phyloP scores from a whole-genome alignment of 1,139 yeast species.

The Protomyces macrosporus region DNA sequence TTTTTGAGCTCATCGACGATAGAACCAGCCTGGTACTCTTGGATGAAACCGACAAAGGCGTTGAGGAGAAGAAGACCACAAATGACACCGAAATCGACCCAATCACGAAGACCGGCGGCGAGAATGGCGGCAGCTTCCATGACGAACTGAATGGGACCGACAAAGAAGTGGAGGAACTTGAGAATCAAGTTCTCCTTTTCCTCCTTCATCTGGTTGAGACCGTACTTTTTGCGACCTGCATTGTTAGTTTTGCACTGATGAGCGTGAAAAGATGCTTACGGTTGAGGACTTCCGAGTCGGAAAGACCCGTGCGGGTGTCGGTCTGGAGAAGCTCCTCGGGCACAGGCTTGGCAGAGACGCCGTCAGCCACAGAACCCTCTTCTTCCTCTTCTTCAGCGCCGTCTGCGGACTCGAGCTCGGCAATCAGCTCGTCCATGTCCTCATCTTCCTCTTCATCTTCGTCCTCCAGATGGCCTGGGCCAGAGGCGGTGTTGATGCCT shows the following conservation, averaged over 20 bases:
- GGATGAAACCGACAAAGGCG: conserved; percentile 93
- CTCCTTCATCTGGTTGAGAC: conserved; percentile 92
- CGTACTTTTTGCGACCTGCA: conserved; percentile 72
- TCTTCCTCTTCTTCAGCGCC: conserved; percentile 49
- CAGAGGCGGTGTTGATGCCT: conserved; percentile 4
- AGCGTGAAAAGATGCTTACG: conserved; percentile 42
- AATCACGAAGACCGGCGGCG: conserved; percentile 97
- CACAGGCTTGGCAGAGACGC: conserved; percentile 55
- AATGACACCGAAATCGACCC: conserved; percentile 99
- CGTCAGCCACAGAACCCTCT: conserved; percentile 46
- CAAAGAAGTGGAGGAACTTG: conserved; percentile 87
- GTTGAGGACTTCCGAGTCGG: conserved; percentile 71
- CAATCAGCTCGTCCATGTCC: conserved; percentile 55
- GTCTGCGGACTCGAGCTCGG: conserved; percentile 80
- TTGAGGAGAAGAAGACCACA: conserved; percentile 81
- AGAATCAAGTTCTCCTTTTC: conserved; percentile 76
- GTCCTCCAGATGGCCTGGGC: conserved; percentile 12
- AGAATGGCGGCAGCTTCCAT: conserved; percentile 97
- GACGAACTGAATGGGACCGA: conserved; percentile 98
- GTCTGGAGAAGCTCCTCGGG: conserved; percentile 89
- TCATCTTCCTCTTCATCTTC: conserved; percentile 33
- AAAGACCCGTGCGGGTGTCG: conserved; percentile 74
- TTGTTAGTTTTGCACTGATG: neutral
- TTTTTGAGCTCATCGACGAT: conserved; percentile 46
- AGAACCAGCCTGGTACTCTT: conserved; percentile 68